A percentile compares a stretch with the other conserved stretches of the same genome.
phyloP scores from a whole-genome alignment of 2,329 filamentous ascomycete species.

The Akanthomyces uredinophilus region DNA sequence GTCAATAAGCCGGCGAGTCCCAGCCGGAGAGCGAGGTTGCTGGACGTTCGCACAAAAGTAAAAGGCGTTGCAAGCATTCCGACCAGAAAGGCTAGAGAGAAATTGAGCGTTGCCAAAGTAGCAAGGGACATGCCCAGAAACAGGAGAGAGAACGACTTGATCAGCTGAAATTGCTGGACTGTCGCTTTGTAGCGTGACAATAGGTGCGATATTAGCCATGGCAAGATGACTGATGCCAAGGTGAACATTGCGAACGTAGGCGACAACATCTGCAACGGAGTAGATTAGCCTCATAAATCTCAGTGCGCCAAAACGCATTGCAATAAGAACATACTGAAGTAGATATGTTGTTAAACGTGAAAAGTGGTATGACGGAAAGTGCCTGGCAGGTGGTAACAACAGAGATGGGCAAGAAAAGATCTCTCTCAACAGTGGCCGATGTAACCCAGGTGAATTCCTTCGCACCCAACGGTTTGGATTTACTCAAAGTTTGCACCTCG shows the following conservation, averaged over 20 bases:
- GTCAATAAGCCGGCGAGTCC: conserved; percentile 49
- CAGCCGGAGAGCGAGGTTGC: conserved; percentile 34
- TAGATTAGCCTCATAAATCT: background rate
- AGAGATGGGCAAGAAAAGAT: conserved; percentile 67
- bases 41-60: conserved; percentile 60
- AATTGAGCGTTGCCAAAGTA: conserved; percentile 91
- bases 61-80: conserved; percentile 75
- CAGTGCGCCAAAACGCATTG: background rate
- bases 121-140: conserved; percentile 88
- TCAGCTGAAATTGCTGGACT: conserved; percentile 66
- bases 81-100: conserved; percentile 80
- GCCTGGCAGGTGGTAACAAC: conserved; percentile 71
- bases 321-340: conserved; percentile 50
- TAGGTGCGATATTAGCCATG: conserved; percentile 50
- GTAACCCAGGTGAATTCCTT: background rate
- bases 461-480: conserved; percentile 7
- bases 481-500: conserved; percentile 11
- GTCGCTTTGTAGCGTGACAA: conserved; percentile 53
- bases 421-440: conserved; percentile 47
- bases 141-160: conserved; percentile 89
- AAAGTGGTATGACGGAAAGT: conserved; percentile 73
- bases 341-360: conserved; percentile 74
- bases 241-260: conserved; percentile 56
- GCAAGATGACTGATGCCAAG: conserved; percentile 49
- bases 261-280: conserved; percentile 47